Percentiles rank a stretch among this genome's conserved stretches.
phyloP scores from a whole-genome alignment of 805 yeast species.

The Saturnispora bothae region DNA sequence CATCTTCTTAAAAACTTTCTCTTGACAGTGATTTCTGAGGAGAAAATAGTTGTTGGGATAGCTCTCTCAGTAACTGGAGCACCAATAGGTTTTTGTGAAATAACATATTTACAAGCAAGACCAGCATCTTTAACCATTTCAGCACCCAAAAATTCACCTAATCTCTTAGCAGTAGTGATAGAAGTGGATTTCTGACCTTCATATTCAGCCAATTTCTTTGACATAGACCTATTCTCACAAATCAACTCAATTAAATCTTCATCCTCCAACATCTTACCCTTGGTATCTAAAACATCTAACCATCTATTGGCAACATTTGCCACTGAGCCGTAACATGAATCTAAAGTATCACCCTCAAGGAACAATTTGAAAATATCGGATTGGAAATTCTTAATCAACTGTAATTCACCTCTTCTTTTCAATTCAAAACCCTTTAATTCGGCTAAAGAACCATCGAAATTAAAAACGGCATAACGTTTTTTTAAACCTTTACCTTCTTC shows the following conservation, averaged over 20 bases:
- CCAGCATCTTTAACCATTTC: conserved; percentile 97
- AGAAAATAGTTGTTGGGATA: conserved; percentile 89
- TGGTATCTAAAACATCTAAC: conserved; percentile 85
- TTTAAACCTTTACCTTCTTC: conserved; percentile 97
- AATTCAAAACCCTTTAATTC: conserved; percentile 95
- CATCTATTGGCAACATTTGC: conserved; percentile 91
- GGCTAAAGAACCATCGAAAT: conserved; percentile 86
- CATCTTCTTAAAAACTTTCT: conserved; percentile 71
- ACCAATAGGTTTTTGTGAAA: conserved; percentile 69
- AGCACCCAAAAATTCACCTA: conserved; percentile 90
- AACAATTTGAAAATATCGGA: conserved; percentile 88
- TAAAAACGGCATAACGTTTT: conserved; percentile 94
- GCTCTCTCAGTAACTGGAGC: conserved; percentile 96
- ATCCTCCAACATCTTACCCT: conserved; percentile 80
- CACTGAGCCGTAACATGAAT: conserved; percentile 76
- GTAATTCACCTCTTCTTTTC: conserved; percentile 93
- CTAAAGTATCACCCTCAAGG: conserved; percentile 72
- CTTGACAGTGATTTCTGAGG: conserved; percentile 66
- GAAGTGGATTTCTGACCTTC: conserved; percentile 89
- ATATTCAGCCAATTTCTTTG: conserved; percentile 81
- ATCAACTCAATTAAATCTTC: conserved; percentile 89
- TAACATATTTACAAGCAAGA: conserved; percentile 87
- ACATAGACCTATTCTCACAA: conserved; percentile 94
- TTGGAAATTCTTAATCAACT: conserved; percentile 88
- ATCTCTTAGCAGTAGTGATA: conserved; percentile 85